Evolutionary conservation across 306 rosid species (phyloP).

Genomic region (Purshia tridentata): DNA sequence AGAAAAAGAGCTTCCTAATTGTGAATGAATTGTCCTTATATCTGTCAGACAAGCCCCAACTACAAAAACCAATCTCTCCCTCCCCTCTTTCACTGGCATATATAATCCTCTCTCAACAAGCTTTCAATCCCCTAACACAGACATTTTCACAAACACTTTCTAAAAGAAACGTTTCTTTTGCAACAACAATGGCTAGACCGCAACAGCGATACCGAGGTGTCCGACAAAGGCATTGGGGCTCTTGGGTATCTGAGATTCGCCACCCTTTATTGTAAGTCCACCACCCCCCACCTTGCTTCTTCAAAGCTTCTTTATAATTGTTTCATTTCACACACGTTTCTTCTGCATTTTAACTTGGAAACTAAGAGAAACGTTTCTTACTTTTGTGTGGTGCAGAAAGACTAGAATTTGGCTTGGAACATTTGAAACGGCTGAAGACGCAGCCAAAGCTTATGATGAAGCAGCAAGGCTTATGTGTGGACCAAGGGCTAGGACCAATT

Average conservation of each 20-base stretch:
- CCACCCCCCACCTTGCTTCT: not conserved
- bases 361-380: conserved; percentile 13
- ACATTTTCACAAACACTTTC: conserved; percentile 41
- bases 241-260: conserved; percentile 98
- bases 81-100: conserved; percentile 27
- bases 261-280: conserved; percentile 83
- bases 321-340: conserved; percentile 11
- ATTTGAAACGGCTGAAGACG: conserved; percentile 93
- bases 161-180: conserved; percentile 28
- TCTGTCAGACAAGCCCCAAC: conserved; percentile 38
- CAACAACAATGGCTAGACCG: conserved; percentile 74
- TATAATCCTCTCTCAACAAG: conserved; percentile 2
- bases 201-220: conserved; percentile 95
- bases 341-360: not conserved
- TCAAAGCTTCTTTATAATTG: not conserved
- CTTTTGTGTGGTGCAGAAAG: conserved; percentile 50
- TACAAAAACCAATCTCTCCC: conserved; percentile 50
- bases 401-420: conserved; percentile 98
- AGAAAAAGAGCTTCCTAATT: conserved; percentile 26
- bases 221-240: conserved; percentile 99
- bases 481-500: conserved; percentile 79
- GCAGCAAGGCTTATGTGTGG: conserved; percentile 97
- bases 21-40: conserved; percentile 7
- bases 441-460: conserved; percentile 89
- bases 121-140: conserved; percentile 2